phyloP scores from a whole-genome alignment of 108 stramenopile species.

The Fragilariopsis cylindrus region DNA sequence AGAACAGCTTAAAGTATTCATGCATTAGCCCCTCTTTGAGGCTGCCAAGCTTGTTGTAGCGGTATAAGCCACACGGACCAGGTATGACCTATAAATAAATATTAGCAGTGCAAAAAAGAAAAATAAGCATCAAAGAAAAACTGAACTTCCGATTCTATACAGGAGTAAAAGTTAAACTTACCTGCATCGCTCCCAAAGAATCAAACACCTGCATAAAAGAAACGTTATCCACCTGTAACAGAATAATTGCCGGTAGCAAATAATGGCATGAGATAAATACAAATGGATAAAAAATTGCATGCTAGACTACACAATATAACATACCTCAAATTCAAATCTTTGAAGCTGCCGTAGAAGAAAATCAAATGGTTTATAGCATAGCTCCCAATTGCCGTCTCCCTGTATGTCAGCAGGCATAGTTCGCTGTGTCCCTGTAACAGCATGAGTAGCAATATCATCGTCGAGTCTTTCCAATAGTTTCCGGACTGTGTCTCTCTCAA shows the following conservation, averaged over 20 bases:
- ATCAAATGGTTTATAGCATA: background rate
- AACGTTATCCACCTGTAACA: background rate
- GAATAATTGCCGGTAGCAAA: background rate
- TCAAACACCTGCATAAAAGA: background rate
- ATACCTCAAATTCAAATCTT: conserved; percentile 18
- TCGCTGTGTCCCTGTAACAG: conserved; percentile 16
- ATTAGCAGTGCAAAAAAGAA: background rate
- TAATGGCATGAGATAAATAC: background rate
- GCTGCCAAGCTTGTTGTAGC: background rate
- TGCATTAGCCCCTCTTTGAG: background rate
- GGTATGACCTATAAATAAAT: conserved; percentile 6
- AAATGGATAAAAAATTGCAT: background rate
- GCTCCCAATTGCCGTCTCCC: conserved; percentile 15
- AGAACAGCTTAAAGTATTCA: conserved; percentile 1
- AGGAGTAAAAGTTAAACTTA: background rate
- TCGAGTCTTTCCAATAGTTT: conserved; percentile 1
- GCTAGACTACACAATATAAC: background rate
- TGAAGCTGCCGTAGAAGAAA: conserved; percentile 13
- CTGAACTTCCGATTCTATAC: background rate
- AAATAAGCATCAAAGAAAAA: background rate
- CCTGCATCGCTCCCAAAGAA: background rate
- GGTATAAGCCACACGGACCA: conserved; percentile 12
- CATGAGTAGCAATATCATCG: background rate
- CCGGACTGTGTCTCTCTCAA: background rate
- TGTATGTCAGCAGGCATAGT: conserved; percentile 12